Evolutionary conservation across 352 stramenopile species (phyloP).

Genomic region (Phytopythium cucurbitacearum): DNA sequence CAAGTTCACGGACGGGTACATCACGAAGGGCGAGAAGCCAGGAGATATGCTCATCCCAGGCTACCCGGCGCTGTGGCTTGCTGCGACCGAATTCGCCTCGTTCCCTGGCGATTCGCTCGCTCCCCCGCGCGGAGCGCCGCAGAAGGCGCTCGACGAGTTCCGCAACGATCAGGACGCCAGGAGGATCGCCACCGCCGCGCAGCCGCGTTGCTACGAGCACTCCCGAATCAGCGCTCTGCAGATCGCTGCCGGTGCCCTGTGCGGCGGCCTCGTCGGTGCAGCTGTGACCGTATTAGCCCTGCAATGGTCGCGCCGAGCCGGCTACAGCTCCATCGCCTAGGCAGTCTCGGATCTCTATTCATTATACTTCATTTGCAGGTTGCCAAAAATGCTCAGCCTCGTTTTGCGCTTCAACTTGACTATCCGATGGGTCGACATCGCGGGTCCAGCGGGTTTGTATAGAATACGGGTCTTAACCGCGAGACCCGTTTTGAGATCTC

Average conservation of each 20-base stretch:
- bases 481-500: no score
- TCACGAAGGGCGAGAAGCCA: conserved; percentile 55
- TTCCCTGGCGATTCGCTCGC: conserved; percentile 64
- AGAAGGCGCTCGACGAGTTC: conserved; percentile 34
- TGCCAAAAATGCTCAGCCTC: no score
- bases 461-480: no score
- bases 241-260: conserved; percentile 24
- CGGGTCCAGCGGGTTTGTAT: no score
- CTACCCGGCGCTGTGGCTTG: conserved; percentile 62
- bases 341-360: background rate
- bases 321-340: conserved; percentile 33
- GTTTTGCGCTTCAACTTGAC: no score
- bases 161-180: conserved; percentile 21
- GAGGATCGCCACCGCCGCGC: background rate
- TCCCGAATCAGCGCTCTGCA: background rate
- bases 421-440: no score
- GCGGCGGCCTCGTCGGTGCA: conserved; percentile 31
- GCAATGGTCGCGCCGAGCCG: conserved; percentile 22
- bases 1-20: conserved; percentile 73
- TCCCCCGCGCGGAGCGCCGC: conserved; percentile 14
- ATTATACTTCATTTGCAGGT: no score
- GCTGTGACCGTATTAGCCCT: conserved; percentile 26
- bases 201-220: no score
- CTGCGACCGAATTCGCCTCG: conserved; percentile 45
- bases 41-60: conserved; percentile 40